Conservation (phyloP, 2,329 filamentous ascomycete species). For the Ascochyta clinopodiicola region DNA sequence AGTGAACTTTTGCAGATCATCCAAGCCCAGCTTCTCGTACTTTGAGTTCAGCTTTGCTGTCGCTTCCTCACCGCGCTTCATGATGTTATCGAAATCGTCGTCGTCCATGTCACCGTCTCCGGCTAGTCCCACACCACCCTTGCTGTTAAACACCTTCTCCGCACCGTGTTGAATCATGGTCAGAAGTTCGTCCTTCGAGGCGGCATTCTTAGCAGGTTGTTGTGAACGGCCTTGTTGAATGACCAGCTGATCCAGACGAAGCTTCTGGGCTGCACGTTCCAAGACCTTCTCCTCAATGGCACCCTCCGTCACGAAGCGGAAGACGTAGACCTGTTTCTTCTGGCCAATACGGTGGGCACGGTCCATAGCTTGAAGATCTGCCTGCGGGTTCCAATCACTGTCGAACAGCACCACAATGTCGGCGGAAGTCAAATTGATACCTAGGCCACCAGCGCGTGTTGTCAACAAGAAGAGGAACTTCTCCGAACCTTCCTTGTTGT, state of each 20-base stretch:
- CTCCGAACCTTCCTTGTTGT: conserved; percentile 94
- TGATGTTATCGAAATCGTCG: conserved; percentile 87
- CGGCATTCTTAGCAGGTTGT: conserved; percentile 85
- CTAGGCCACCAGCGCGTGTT: conserved; percentile 91
- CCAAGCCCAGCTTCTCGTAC: conserved; percentile 95
- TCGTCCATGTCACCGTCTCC: conserved; percentile 73
- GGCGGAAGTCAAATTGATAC: conserved; percentile 93
- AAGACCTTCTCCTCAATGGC: conserved; percentile 98
- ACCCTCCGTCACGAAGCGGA: conserved; percentile 96
- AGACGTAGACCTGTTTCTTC: conserved; percentile 96
- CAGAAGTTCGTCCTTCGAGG: conserved; percentile 93
- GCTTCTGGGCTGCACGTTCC: conserved; percentile 93
- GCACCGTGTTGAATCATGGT: conserved; percentile 99
- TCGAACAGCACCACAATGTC: conserved; percentile 97
- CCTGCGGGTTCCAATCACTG: conserved; percentile 98
- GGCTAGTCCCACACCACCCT: conserved; percentile 68
- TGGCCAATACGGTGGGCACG: conserved; percentile 98
- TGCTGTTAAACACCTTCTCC: conserved; percentile 86
- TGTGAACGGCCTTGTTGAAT: conserved; percentile 97
- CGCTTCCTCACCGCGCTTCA: conserved; percentile 83
- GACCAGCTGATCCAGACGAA: conserved; percentile 94
- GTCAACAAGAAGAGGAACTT: conserved; percentile 90
- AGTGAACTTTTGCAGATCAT: conserved; percentile 96
- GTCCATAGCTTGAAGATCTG: conserved; percentile 98
- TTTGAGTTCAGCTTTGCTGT: conserved; percentile 90